A percentile compares a stretch with the other conserved stretches of the same genome.
Evolutionary conservation across 2,329 filamentous ascomycete genomes (phyloP).

Genomic region (Apiospora saccharicola): DNA sequence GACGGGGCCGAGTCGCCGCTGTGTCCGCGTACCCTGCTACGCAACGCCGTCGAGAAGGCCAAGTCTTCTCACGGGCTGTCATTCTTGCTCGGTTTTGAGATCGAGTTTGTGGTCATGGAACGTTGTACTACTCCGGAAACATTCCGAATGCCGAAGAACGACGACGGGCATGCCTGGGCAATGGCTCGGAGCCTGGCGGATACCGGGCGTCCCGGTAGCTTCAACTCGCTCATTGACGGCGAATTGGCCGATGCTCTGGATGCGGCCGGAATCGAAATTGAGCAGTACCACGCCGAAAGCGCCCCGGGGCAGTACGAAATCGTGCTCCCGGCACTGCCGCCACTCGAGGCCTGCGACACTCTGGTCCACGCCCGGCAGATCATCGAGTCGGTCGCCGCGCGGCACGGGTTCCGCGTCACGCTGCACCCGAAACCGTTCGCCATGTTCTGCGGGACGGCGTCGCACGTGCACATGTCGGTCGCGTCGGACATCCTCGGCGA

Average conservation of each 20-base stretch:
- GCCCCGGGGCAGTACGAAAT: slow-evolving; percentile 81
- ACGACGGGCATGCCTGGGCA: slow-evolving; percentile 75
- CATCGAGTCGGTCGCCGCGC: slow-evolving; percentile 69
- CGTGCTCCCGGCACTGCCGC: slow-evolving; percentile 67
- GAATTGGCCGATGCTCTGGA: slow-evolving; percentile 70
- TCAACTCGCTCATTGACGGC: slow-evolving; percentile 64
- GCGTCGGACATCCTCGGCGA: slow-evolving; percentile 46
- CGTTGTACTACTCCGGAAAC: slow-evolving; percentile 43
- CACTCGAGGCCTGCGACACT: slow-evolving; percentile 73
- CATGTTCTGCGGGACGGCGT: slow-evolving; percentile 66
- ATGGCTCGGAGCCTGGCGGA: slow-evolving; percentile 69
- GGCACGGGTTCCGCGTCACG: slow-evolving; percentile 71
- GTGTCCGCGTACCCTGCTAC: slow-evolving; percentile 73
- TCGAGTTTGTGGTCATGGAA: slow-evolving; percentile 78
- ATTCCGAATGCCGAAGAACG: slow-evolving; percentile 55
- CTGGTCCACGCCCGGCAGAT: slow-evolving; percentile 76
- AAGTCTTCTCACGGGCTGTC: slow-evolving; percentile 56
- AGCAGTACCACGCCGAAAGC: slow-evolving; percentile 79
- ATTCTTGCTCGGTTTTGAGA: slow-evolving; percentile 79
- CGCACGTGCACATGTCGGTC: slow-evolving; percentile 76
- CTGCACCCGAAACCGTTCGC: slow-evolving; percentile 75
- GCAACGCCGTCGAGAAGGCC: slow-evolving; percentile 60
- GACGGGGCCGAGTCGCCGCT: slow-evolving; percentile 57
- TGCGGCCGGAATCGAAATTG: slow-evolving; percentile 68
- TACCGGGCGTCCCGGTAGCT: slow-evolving; percentile 48